Evolutionary conservation across 2,329 filamentous ascomycete genomes (phyloP), one percentile per base, ranked within the genome.

Genomic region (Arachnomyces sp.): DNA sequence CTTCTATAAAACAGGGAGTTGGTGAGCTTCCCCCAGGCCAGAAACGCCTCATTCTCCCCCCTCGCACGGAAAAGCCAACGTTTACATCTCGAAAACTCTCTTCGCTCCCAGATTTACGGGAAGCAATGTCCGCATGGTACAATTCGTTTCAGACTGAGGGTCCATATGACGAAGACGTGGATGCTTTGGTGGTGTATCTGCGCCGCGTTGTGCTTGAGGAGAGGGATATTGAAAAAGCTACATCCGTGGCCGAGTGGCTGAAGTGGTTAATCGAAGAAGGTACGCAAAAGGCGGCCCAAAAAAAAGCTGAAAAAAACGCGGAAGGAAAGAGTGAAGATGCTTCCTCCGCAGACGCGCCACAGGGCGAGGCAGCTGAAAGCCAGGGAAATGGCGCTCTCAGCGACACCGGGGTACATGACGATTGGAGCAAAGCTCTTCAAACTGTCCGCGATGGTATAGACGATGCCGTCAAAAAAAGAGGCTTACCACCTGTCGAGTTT

Each of bases 111-210:
- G 84, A 94, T 49, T 68, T 96, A 39, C 76, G 88, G 33, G 72
- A 78, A 29, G 86, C 87, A 55, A 67, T 95, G 11, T 75, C 71
- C 40, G 77, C 77, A 3, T 98, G 92, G 92, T 75, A 87, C 48
- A 57, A 66, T 2, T 79, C 82, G 44, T 94, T 90, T 45, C 67
- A 62, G 28, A 70, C 71, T 4, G 82, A 89, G 3, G 87, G 85
- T 0, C 92, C 92, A 1, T 88, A 92, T 60, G 64, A 65, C 0
- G 79, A 84, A 42, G 92, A 98, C 61, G 81, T 90, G 0, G 73
- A 73, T 31, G 80, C 89, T 29, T 69, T 96, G 44, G 77, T 74
- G 39, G 75, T 70, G 54, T 96, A 94, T 60, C 61, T 96, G 21
- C 68, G 59, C 4, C 74, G 74, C 17, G 86, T 96, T 0, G 73